These are phyloP conservation scores for Odontarrhena argentea DNA, from an alignment of 345 rosid genomes.

Conservation along the genomic window DNA sequence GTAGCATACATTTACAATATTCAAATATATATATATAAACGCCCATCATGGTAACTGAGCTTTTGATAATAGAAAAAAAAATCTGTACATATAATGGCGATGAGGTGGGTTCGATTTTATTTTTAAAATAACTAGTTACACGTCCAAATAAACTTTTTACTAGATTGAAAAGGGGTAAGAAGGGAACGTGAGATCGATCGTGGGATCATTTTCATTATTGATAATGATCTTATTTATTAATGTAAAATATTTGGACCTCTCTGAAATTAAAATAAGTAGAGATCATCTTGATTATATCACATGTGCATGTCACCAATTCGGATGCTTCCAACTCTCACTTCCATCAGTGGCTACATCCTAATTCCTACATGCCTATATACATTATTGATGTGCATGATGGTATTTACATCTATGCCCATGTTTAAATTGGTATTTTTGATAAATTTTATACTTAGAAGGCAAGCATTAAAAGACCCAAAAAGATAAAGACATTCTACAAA, in stretches of 20 bases:
- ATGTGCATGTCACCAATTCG: slow-evolving; percentile 36
- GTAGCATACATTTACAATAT: slow-evolving; percentile 20
- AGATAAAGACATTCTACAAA: slow-evolving; percentile 42
- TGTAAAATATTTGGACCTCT: slow-evolving; percentile 30
- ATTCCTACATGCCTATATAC: not conserved
- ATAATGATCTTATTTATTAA: not conserved
- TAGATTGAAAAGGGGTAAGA: slow-evolving; percentile 20
- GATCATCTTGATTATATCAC: slow-evolving; percentile 30
- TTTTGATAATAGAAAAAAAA: slow-evolving; percentile 5
- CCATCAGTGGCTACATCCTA: slow-evolving; percentile 19
- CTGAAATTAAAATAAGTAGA: slow-evolving; percentile 28
- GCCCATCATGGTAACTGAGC: slow-evolving; percentile 21
- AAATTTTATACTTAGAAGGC: slow-evolving; percentile 30
- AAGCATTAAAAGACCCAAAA: slow-evolving; percentile 42
- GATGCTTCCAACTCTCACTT: slow-evolving; percentile 38
- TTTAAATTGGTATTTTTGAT: not conserved
- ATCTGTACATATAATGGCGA: slow-evolving; percentile 25
- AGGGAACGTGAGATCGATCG: slow-evolving; percentile 34
- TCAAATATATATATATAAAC: not conserved
- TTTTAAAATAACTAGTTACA: slow-evolving; percentile 1
- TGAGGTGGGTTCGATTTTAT: slow-evolving; percentile 29
- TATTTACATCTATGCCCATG: slow-evolving; percentile 1
- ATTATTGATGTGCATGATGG: not conserved
- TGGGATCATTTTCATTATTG: slow-evolving; percentile 31
- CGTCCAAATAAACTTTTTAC: slow-evolving; percentile 28